Conservation (phyloP, 352 stramenopile species). For the Phytophthora podocarpi region DNA sequence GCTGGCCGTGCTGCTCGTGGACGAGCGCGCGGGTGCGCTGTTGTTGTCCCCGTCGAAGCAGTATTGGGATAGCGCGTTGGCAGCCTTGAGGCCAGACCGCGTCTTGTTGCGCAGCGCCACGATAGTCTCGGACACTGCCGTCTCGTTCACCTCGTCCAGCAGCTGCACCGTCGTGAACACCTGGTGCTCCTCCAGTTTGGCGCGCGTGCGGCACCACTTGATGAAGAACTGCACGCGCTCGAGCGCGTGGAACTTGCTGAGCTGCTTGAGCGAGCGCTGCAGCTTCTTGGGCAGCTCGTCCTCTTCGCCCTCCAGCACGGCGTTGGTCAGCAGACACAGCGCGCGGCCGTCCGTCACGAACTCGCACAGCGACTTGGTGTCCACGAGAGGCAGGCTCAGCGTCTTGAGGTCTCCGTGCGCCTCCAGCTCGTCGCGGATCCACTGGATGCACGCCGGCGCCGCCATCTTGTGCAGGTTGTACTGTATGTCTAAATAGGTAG, state of each 20-base stretch:
- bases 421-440: conserved; percentile 64
- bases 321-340: conserved; percentile 69
- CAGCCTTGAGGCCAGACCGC: conserved; percentile 38
- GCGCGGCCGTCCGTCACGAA: conserved; percentile 80
- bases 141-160: conserved; percentile 78
- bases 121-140: conserved; percentile 63
- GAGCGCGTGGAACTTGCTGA: conserved; percentile 80
- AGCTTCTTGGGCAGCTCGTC: conserved; percentile 71
- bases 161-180: conserved; percentile 84
- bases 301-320: conserved; percentile 30
- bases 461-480: conserved; percentile 25
- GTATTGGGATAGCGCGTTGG: conserved; percentile 36
- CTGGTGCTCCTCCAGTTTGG: conserved; percentile 65
- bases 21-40: conserved; percentile 1
- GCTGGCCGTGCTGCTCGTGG: conserved; percentile 29
- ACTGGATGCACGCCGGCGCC: conserved; percentile 49
- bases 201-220: conserved; percentile 71
- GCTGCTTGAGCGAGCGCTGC: conserved; percentile 67
- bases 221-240: conserved; percentile 89
- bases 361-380: conserved; percentile 57
- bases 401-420: conserved; percentile 32
- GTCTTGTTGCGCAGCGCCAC: conserved; percentile 66
- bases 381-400: conserved; percentile 33
- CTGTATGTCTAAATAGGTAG: too few relatives aligned
- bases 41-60: conserved; percentile 33